Conservation (phyloP, 2,329 filamentous ascomycete species). For the Colletotrichum sp. region DNA sequence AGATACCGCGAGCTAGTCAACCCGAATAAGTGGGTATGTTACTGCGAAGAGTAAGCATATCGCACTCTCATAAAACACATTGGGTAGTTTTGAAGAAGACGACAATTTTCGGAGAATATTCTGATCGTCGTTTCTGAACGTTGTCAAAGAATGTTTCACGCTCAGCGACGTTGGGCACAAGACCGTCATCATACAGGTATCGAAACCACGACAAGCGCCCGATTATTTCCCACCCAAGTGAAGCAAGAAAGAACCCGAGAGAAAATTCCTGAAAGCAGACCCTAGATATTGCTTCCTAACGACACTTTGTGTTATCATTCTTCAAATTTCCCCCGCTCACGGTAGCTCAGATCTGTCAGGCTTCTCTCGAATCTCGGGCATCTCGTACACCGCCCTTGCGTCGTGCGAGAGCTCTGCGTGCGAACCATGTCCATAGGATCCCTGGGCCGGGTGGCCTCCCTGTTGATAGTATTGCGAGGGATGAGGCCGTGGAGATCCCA, state of each 20-base stretch:
- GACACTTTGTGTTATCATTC: accelerated
- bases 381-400: background rate
- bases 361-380: slow-evolving; percentile 1
- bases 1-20: background rate
- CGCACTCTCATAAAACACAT: background rate
- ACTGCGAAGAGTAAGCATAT: background rate
- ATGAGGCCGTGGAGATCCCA: background rate
- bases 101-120: too few relatives aligned
- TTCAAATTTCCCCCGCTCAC: background rate
- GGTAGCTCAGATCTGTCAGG: background rate
- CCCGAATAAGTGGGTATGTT: background rate
- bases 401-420: background rate
- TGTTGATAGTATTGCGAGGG: background rate
- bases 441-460: background rate
- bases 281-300: background rate
- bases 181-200: accelerated
- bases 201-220: background rate
- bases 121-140: too few relatives aligned
- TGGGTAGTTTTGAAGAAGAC: background rate
- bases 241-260: background rate
- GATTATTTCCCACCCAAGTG: background rate
- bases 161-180: accelerated
- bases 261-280: accelerated
- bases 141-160: background rate
- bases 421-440: background rate